Percentiles rank a stretch among this genome's conserved stretches.
phyloP scores from a whole-genome alignment of 2,329 filamentous ascomycete species.

The Ceratocystis papillata region DNA sequence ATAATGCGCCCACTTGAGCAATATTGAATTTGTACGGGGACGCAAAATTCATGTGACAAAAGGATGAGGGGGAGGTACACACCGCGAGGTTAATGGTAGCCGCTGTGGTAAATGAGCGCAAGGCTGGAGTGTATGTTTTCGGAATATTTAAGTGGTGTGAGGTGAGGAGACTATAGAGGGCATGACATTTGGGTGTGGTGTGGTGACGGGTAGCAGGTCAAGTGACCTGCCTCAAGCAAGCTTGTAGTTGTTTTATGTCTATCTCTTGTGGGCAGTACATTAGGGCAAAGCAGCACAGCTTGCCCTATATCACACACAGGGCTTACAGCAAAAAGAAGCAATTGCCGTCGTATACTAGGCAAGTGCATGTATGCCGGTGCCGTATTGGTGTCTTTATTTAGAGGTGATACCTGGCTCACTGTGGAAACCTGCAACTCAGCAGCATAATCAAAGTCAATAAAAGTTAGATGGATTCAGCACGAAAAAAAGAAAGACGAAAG shows the following conservation, averaged over 20 bases:
- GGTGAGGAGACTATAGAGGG: neutral
- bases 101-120: neutral
- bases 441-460: neutral
- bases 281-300: neutral
- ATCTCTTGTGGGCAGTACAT: neutral
- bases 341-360: neutral
- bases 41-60: constrained; percentile 8
- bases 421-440: neutral
- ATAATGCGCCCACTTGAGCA: constrained; percentile 1
- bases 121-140: neutral
- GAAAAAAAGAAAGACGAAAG: neutral
- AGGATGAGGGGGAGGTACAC: neutral
- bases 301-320: neutral
- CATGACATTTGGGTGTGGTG: neutral
- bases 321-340: neutral
- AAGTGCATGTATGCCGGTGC: neutral
- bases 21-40: neutral
- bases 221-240: neutral
- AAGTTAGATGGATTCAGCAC: neutral
- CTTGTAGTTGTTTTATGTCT: neutral
- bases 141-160: neutral
- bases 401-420: neutral
- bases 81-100: neutral
- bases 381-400: neutral
- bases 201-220: neutral